These are phyloP conservation scores for Diaporthe velutina DNA, from an alignment of 2,329 filamentous ascomycete genomes.

Conservation along the genomic window DNA sequence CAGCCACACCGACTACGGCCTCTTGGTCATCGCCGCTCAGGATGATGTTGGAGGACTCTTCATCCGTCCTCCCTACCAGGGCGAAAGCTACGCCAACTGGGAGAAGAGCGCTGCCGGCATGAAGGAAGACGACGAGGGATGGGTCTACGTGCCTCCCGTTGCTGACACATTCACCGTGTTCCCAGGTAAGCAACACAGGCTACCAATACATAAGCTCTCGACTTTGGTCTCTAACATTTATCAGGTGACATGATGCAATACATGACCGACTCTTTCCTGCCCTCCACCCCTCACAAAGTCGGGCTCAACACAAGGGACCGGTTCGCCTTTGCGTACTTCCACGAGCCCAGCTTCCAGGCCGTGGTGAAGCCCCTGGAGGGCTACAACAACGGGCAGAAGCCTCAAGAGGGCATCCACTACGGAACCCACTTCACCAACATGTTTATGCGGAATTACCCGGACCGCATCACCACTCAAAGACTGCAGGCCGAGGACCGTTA, in stretches of 20 bases:
- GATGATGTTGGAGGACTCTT: conserved; percentile 65
- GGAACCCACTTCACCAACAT: conserved; percentile 66
- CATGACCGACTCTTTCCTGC: conserved; percentile 59
- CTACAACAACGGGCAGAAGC: conserved; percentile 49
- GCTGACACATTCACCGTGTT: conserved; percentile 62
- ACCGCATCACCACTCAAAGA: conserved; percentile 57
- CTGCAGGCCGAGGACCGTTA: conserved; percentile 51
- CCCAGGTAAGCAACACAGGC: conserved; percentile 51
- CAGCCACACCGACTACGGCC: conserved; percentile 64
- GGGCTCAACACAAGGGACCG: conserved; percentile 62
- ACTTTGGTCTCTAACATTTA: background rate
- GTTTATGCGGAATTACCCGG: conserved; percentile 63
- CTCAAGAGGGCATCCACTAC: conserved; percentile 59
- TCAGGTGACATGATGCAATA: conserved; percentile 66
- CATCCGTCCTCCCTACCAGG: conserved; percentile 56
- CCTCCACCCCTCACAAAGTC: conserved; percentile 64
- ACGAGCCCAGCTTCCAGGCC: conserved; percentile 63
- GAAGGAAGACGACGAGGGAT: conserved; percentile 58
- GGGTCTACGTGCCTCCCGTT: conserved; percentile 62
- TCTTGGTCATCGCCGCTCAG: conserved; percentile 64
- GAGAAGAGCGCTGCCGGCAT: conserved; percentile 57
- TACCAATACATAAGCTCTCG: background rate
- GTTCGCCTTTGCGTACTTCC: conserved; percentile 64
- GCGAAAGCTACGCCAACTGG: conserved; percentile 61
- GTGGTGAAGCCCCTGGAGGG: conserved; percentile 57